Evolutionary conservation across 2,329 filamentous ascomycete genomes (phyloP), one percentile per base, ranked within the genome.

Genomic region (Talaromyces piceae): DNA sequence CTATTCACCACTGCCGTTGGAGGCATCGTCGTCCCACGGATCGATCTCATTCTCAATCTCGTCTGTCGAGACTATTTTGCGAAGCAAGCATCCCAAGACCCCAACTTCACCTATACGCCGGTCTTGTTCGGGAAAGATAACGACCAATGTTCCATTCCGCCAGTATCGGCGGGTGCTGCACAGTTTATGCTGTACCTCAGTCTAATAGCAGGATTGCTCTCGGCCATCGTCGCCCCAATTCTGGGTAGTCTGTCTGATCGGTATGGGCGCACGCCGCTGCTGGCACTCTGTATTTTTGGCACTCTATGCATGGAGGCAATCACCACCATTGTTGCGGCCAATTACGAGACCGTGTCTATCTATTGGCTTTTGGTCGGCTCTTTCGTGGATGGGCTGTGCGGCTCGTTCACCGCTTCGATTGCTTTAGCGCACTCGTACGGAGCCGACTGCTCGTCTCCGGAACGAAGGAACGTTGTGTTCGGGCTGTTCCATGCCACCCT

Each of bases 401-500:
- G 93, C 6, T 95, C 91, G 0, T 95, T 96, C 65, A 95, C 90
- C 1, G 82, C 88, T 0, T 86, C 85, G 25, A 86, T 86, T 74
- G 83, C 86, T 43, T 73, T 95, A 52, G 84, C 82, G 20, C 85
- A 94, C 66, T 89, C 91, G 0, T 98, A 97, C 67, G 85, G 87
- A 11, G 84, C 88, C 37, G 93, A 98, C 67, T 95, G 89, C 68
- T 91, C 90, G 0, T 76, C 86, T 3, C 87, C 90, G 0, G 85
- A 87, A 26, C 82, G 81, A 61, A 83, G 93, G 18, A 87, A 86
- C 54, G 86, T 95, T 6, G 82, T 84, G 4, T 93, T 97, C 66
- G 91, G 89, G 5, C 91, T 91, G 64, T 85, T 97, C 60, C 88
- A 97, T 61, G 90, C 88, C 9, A 90, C 86, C 58, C 75, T 98